These are phyloP conservation scores for Clarireedia hainanense DNA, from an alignment of 2,329 filamentous ascomycete species.

Conservation along the genomic window DNA sequence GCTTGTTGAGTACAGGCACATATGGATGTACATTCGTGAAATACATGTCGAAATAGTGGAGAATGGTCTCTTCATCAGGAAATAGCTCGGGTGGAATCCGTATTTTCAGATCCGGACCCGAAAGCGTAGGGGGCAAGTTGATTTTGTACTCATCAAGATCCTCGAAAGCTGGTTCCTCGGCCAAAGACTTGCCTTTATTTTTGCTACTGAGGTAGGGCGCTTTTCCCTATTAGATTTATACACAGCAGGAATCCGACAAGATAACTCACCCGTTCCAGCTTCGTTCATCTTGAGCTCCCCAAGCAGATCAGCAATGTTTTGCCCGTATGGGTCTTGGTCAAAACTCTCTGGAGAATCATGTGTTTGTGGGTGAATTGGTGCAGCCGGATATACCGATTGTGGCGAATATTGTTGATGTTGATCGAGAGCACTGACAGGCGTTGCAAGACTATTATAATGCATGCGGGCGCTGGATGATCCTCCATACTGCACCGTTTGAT, in stretches of 20 bases:
- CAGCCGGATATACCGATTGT: constrained; percentile 46
- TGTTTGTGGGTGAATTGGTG: constrained; percentile 33
- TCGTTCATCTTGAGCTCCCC: constrained; percentile 84
- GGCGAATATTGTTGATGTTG: constrained; percentile 41
- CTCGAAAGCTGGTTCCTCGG: constrained; percentile 57
- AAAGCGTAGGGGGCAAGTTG: constrained; percentile 58
- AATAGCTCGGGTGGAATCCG: constrained; percentile 89
- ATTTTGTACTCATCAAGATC: constrained; percentile 68
- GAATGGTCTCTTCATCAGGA: constrained; percentile 74
- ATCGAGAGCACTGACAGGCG: constrained; percentile 43
- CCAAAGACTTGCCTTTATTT: constrained; percentile 35
- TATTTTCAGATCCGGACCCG: constrained; percentile 66
- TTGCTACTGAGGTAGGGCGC: constrained; percentile 78
- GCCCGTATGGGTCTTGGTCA: constrained; percentile 50
- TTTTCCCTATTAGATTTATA: constrained; percentile 29
- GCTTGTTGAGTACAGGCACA: constrained; percentile 78
- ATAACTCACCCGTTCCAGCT: constrained; percentile 66
- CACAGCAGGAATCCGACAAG: constrained; percentile 11
- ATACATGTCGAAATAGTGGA: constrained; percentile 84
- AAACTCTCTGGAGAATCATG: constrained; percentile 42
- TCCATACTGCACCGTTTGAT: constrained; percentile 32
- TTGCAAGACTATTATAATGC: constrained; percentile 46
- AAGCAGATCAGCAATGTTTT: constrained; percentile 70
- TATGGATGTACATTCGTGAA: constrained; percentile 90
- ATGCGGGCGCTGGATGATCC: constrained; percentile 37